Conservation (phyloP, 768 basidiomycete genomes). For the Solioccasus polychromus region DNA sequence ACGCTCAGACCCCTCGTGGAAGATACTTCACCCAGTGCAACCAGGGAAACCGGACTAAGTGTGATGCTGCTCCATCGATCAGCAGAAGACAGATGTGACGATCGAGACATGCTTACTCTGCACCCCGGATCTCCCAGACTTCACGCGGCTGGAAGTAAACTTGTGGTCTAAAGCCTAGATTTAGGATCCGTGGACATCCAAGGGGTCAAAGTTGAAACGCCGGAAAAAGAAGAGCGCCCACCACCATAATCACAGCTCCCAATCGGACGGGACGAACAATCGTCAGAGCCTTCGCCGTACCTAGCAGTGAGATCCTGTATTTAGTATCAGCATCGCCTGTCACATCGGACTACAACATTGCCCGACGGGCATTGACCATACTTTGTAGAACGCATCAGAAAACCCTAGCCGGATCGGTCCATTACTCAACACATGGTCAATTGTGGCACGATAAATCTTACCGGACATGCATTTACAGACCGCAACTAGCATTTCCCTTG, state of each 20-base stretch:
- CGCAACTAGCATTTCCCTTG: conserved; percentile 61
- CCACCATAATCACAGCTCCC: conserved; percentile 70
- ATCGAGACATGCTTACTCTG: conserved; percentile 46
- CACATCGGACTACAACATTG: too few relatives aligned
- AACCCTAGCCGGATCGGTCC: conserved; percentile 52
- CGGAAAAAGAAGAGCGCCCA: conserved; percentile 23
- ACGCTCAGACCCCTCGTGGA: conserved; percentile 68
- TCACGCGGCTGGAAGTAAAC: conserved; percentile 70
- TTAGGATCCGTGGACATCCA: neutral
- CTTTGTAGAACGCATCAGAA: conserved; percentile 80
- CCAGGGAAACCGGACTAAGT: conserved; percentile 80
- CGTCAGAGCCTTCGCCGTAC: conserved; percentile 56
- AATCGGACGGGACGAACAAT: conserved; percentile 47
- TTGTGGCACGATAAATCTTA: conserved; percentile 27
- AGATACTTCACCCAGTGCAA: conserved; percentile 63
- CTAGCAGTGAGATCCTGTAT: conserved; percentile 57
- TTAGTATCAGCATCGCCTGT: conserved; percentile 10
- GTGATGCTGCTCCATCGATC: conserved; percentile 53
- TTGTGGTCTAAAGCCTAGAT: conserved; percentile 56
- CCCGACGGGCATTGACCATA: conserved; percentile 17
- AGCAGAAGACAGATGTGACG: neutral
- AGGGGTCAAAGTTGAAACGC: neutral
- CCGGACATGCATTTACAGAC: conserved; percentile 92
- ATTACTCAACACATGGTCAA: neutral
- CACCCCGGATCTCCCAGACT: conserved; percentile 88